Conservation (phyloP, 2,329 filamentous ascomycete species). For the Aspergillus pseudotamarii region DNA sequence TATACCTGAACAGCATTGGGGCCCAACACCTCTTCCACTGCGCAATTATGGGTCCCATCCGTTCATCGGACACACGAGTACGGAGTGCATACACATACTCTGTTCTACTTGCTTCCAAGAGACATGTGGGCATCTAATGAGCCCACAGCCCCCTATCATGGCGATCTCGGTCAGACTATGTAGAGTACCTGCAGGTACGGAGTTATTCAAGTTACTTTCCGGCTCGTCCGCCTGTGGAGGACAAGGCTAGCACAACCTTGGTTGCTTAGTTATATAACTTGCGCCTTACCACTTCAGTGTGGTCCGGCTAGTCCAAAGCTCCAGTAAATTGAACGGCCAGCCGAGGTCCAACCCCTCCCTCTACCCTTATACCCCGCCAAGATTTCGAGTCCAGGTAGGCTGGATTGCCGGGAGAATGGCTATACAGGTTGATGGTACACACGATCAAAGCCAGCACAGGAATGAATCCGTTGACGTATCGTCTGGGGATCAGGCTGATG, state of each 20-base stretch:
- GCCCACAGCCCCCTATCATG: not conserved
- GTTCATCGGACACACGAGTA: not conserved
- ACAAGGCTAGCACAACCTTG: not conserved
- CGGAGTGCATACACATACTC: not conserved
- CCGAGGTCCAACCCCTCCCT: not conserved
- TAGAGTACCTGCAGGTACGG: not conserved
- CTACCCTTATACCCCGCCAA: conserved; percentile 12
- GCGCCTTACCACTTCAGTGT: not conserved
- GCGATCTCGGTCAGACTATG: not conserved
- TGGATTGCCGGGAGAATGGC: not conserved
- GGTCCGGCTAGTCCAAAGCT: conserved; percentile 12
- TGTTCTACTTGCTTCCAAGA: not conserved
- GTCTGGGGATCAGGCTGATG: not conserved
- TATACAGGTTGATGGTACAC: not conserved
- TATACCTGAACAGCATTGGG: not conserved
- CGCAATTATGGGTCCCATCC: not conserved
- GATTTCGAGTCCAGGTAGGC: conserved; percentile 9
- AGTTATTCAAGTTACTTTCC: not conserved
- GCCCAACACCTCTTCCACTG: not conserved
- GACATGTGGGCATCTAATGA: not conserved
- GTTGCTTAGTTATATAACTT: not conserved
- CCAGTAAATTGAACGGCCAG: conserved; percentile 7
- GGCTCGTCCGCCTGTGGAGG: not conserved
- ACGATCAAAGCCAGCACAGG: not conserved
- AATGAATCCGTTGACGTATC: not conserved